These are phyloP conservation scores for Zygosaccharomyces rouxii DNA, from an alignment of 805 yeast species.

Conservation along the genomic window DNA sequence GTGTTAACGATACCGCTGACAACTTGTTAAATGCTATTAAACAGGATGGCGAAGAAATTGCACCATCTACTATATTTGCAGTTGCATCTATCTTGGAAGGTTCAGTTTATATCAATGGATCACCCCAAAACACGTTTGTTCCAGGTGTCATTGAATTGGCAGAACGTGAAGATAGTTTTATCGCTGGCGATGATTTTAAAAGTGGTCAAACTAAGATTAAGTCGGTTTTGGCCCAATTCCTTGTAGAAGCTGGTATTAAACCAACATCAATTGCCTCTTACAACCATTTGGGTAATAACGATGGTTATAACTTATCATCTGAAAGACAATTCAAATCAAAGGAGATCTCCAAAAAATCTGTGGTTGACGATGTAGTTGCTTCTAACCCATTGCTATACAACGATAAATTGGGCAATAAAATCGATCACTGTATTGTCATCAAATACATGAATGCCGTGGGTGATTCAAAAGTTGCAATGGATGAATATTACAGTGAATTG, in stretches of 20 bases:
- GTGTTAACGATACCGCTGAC: conserved; percentile 86
- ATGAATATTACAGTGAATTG: conserved; percentile 92
- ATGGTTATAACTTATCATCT: conserved; percentile 86
- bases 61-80: conserved; percentile 93
- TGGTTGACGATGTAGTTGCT: conserved; percentile 89
- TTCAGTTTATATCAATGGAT: conserved; percentile 89
- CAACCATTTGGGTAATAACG: conserved; percentile 95
- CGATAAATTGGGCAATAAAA: conserved; percentile 66
- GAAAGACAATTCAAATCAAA: conserved; percentile 92
- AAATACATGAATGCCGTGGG: conserved; percentile 93
- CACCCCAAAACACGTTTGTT: conserved; percentile 96
- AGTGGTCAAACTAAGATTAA: conserved; percentile 94
- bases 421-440: conserved; percentile 94
- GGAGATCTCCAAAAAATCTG: conserved; percentile 90
- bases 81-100: conserved; percentile 87
- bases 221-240: conserved; percentile 93
- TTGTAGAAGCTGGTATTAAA: conserved; percentile 95
- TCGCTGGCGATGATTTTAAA: conserved; percentile 97
- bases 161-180: conserved; percentile 65
- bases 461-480: conserved; percentile 97
- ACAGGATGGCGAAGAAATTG: conserved; percentile 72
- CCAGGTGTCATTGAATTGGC: conserved; percentile 93
- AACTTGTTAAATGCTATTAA: conserved; percentile 71
- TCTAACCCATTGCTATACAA: conserved; percentile 82
- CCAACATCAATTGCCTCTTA: conserved; percentile 93